A percentile compares a stretch with the other conserved stretches of the same genome.
Conservation (phyloP, 805 yeast species). For the Blastobotrys attinorum region DNA sequence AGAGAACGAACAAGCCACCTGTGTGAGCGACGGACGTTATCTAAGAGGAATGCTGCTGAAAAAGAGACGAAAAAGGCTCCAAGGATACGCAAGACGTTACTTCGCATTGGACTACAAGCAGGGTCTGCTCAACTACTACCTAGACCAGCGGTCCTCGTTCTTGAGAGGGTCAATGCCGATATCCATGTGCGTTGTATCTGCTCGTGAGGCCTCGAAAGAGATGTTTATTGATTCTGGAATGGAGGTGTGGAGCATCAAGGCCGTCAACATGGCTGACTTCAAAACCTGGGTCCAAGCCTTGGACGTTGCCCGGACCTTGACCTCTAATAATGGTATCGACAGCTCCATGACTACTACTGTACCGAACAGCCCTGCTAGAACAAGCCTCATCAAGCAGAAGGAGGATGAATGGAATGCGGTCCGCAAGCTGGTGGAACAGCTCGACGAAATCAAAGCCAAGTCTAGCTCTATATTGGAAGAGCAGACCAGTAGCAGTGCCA, state of each 20-base stretch:
- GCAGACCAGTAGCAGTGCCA: background rate
- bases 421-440: constrained; percentile 5
- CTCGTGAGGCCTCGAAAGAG: constrained; percentile 56
- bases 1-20: constrained; percentile 7
- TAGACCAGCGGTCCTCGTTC: constrained; percentile 59
- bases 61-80: constrained; percentile 72
- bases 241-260: constrained; percentile 86
- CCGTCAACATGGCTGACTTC: constrained; percentile 58
- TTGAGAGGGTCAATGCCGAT: constrained; percentile 91
- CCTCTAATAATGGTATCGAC: background rate
- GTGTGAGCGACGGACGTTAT: constrained; percentile 31
- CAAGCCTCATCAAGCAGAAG: background rate
- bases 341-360: background rate
- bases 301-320: constrained; percentile 32
- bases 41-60: constrained; percentile 74
- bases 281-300: constrained; percentile 78
- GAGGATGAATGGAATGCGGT: constrained; percentile 3
- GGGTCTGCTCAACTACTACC: constrained; percentile 75
- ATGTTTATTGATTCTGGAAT: constrained; percentile 88
- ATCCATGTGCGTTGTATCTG: constrained; percentile 71
- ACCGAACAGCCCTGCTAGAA: background rate
- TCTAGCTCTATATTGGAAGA: background rate
- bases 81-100: constrained; percentile 79
- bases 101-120: constrained; percentile 76
- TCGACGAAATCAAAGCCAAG: constrained; percentile 1